Evolutionary conservation across 2,329 filamentous ascomycete genomes (phyloP).

Genomic region (Bisporella sp.): DNA sequence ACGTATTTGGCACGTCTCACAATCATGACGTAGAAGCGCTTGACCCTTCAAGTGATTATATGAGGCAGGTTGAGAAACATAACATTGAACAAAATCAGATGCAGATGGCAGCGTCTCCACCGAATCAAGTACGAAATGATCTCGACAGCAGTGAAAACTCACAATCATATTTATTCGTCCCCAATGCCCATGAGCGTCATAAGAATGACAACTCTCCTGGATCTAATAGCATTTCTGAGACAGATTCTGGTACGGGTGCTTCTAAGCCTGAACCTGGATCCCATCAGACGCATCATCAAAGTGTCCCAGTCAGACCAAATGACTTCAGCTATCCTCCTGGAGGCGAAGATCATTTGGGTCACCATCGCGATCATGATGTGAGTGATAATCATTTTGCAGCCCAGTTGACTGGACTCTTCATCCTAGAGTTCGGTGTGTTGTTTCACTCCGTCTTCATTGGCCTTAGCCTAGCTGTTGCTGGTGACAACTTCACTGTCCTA

Average conservation of each 20-base stretch:
- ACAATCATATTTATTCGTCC: neutral
- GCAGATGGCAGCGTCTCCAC: neutral
- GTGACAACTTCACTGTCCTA: conserved; percentile 49
- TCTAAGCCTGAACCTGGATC: conserved; percentile 1
- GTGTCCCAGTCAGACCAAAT: conserved; percentile 23
- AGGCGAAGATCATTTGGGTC: conserved; percentile 71
- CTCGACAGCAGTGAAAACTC: neutral
- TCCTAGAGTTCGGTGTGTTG: conserved; percentile 91
- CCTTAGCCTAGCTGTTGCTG: conserved; percentile 61
- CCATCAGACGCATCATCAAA: neutral
- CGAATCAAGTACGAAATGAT: neutral
- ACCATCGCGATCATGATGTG: conserved; percentile 58
- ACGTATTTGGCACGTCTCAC: conserved; percentile 50
- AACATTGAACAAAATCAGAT: neutral
- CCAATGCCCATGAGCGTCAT: neutral
- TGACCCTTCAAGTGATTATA: conserved; percentile 22
- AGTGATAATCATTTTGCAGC: conserved; percentile 53
- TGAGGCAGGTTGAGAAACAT: conserved; percentile 14
- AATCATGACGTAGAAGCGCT: conserved; percentile 34
- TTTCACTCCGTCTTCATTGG: conserved; percentile 95
- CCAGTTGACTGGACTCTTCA: conserved; percentile 81
- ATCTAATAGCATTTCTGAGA: neutral
- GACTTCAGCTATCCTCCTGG: conserved; percentile 59
- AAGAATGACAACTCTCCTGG: neutral
- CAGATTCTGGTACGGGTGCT: neutral